These are phyloP conservation scores for Gaeumannomyces tritici DNA, from an alignment of 2,329 filamentous ascomycete species.

Conservation along the genomic window DNA sequence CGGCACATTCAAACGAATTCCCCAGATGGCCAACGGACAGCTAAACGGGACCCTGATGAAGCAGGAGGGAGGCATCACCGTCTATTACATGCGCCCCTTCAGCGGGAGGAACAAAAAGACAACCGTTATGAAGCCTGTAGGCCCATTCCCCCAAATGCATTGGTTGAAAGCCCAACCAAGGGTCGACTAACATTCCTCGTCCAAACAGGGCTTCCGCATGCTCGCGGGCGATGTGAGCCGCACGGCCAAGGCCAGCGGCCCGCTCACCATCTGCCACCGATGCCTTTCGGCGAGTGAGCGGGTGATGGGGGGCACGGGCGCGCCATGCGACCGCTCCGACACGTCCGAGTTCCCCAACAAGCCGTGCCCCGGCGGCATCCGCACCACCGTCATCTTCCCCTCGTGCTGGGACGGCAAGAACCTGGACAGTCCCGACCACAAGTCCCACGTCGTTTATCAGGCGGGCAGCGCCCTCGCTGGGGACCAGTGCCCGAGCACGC, in stretches of 20 bases:
- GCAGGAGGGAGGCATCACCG: slow-evolving; percentile 30
- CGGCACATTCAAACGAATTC: slow-evolving; percentile 45
- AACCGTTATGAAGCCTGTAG: slow-evolving; percentile 9
- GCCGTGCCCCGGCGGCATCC: slow-evolving; percentile 1
- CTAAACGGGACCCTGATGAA: slow-evolving; percentile 19
- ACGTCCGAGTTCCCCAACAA: slow-evolving; percentile 1
- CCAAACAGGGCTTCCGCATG: slow-evolving; percentile 49
- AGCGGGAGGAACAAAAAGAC: not conserved
- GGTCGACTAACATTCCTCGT: slow-evolving; percentile 37
- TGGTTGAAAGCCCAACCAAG: too few species aligned
- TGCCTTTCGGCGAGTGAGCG: not conserved
- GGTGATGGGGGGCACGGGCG: not conserved
- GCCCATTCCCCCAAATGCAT: slow-evolving; percentile 26
- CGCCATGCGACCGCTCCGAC: not conserved
- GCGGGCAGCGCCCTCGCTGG: not conserved
- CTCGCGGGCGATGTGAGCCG: slow-evolving; percentile 47
- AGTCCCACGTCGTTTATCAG: slow-evolving; percentile 8
- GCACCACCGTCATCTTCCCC: slow-evolving; percentile 17
- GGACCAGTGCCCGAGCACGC: not conserved
- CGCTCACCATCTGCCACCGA: slow-evolving; percentile 14
- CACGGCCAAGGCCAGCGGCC: slow-evolving; percentile 33
- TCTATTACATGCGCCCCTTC: slow-evolving; percentile 36
- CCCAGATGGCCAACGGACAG: slow-evolving; percentile 21
- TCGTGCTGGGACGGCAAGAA: slow-evolving; percentile 33
- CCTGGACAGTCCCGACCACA: slow-evolving; percentile 32